Evolutionary conservation across 2,329 filamentous ascomycete genomes (phyloP), one percentile per base, ranked within the genome.

Genomic region (Exophiala aquamarina): DNA sequence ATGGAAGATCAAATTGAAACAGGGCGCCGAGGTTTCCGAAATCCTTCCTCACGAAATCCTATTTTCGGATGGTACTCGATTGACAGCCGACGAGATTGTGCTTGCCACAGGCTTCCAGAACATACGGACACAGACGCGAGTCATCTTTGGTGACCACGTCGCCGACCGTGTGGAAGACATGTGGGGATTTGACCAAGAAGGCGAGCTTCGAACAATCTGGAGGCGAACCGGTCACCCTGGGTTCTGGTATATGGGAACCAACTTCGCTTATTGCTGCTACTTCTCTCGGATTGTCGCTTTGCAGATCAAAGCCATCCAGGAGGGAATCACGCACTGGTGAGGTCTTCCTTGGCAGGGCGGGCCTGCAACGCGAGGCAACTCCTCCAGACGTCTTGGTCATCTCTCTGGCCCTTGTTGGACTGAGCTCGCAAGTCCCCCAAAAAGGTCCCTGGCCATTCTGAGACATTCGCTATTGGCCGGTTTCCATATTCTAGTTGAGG

Each of bases 191-290:
- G 77, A 84, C 50, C 56, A 65, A 10, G 70, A 75, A 44, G 74
- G 73, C 3, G 74, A 86, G 65, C 72, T 77, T 52, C 70, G 76
- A 7, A 73, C 71, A 0, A 77, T 86, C 20, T 86, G 81, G 81
- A 74, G 76, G 48, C 66, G 66, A 17, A 82, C 72, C 15, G 82
- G 82, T 0, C 81, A 84, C 40, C 79, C 79, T 0, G 82, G 81
- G 0, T 80, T 86, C 50, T 87, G 82, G 82, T 79, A 83, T 53
- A 81, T 83, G 58, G 82, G 81, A 0, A 82, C 82, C 0, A 86
- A 84, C 56, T 58, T 86, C 28, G 80, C 79, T 0, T 62, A 85
- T 44, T 82, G 79, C 53, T 69, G 83, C 39, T 84, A 81, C 47
- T 85, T 73, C 56, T 84, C 81, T 1, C 72, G 70, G 31, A 37